Evolutionary conservation across 2,329 filamentous ascomycete genomes (phyloP).

Genomic region (Curvularia lunata): DNA sequence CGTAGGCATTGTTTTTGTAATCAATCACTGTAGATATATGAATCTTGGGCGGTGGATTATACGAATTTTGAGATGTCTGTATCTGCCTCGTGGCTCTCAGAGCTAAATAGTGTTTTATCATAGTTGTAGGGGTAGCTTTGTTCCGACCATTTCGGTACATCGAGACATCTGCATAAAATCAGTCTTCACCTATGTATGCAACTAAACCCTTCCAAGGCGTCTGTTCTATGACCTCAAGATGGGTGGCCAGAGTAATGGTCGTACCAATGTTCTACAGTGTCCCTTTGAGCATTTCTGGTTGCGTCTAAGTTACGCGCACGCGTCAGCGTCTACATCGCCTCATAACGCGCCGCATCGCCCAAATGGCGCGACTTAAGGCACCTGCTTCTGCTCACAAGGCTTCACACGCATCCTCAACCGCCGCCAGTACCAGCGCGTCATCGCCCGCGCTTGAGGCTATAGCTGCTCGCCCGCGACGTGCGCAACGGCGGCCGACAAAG

Average conservation of each 20-base stretch:
- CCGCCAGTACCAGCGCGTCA: not conserved
- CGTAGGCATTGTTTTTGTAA: too few species aligned
- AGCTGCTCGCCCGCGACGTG: slow-evolving; percentile 32
- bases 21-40: too few species aligned
- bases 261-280: not conserved
- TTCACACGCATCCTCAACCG: not conserved
- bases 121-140: too few species aligned
- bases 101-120: too few species aligned
- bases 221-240: not conserved
- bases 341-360: not conserved
- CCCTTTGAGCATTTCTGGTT: not conserved
- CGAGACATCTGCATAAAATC: not conserved
- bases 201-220: not conserved
- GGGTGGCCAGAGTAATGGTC: not conserved
- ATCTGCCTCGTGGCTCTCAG: too few species aligned
- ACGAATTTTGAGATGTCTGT: too few species aligned
- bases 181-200: not conserved
- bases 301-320: not conserved
- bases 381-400: slow-evolving; percentile 2
- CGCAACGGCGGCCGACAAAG: slow-evolving; percentile 40
- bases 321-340: not conserved
- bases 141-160: too few species aligned
- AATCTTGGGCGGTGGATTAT: too few species aligned
- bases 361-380: slow-evolving; percentile 10
- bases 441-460: slow-evolving; percentile 32